These are phyloP conservation scores for Fusarium bactridioides DNA, from an alignment of 2,329 filamentous ascomycete species.

Conservation along the genomic window DNA sequence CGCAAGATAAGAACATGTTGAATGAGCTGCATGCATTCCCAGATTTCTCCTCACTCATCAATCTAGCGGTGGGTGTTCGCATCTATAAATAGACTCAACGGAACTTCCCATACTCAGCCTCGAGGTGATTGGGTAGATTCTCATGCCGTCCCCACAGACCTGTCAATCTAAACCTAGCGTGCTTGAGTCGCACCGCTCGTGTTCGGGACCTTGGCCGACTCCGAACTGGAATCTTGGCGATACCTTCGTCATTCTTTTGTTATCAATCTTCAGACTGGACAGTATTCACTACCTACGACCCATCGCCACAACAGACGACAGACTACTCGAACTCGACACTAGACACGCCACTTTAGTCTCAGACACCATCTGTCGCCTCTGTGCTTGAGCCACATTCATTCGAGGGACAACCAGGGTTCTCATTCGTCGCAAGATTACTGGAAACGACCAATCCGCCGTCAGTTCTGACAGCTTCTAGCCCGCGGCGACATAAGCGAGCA, in stretches of 20 bases:
- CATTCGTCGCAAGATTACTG: neutral
- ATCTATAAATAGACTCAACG: neutral
- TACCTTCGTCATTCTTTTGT: neutral
- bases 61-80: neutral
- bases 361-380: too few species aligned
- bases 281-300: neutral
- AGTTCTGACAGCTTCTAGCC: neutral
- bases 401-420: neutral
- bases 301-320: too few species aligned
- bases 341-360: neutral
- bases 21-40: neutral
- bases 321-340: fast-evolving
- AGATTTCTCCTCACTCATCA: neutral
- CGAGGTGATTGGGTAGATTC: fast-evolving
- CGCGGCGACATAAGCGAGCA: slow-evolving; percentile 30
- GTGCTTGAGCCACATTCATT: neutral
- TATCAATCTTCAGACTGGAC: neutral
- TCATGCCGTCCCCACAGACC: neutral
- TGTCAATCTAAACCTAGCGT: neutral
- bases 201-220: neutral
- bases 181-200: neutral
- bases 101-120: neutral
- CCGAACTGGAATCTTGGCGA: neutral
- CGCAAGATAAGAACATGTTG: neutral
- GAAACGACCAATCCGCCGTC: neutral